Evolutionary conservation across 2,329 filamentous ascomycete species (phyloP).

Genomic region (Penicillium oxalicum): DNA sequence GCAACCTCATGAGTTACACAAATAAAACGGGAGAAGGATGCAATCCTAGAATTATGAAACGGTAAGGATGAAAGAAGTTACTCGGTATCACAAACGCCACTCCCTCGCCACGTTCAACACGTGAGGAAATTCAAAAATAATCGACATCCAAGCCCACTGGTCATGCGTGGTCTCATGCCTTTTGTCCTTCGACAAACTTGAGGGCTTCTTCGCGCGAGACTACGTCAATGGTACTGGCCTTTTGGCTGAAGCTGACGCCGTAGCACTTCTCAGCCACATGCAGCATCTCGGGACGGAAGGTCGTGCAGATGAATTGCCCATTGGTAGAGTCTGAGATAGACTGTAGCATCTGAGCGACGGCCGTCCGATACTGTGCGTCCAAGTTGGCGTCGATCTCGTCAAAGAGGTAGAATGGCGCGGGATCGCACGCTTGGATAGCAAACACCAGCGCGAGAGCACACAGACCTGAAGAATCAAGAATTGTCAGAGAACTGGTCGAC

Average conservation of each 20-base stretch:
- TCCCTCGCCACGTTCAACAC: constrained; percentile 7
- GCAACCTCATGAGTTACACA: no score
- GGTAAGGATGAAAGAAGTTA: no score
- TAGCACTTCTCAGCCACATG: constrained; percentile 96
- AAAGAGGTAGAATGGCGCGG: constrained; percentile 97
- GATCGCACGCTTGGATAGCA: constrained; percentile 96
- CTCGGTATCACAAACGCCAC: constrained; percentile 18
- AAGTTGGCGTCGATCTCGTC: constrained; percentile 98
- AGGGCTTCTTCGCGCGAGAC: constrained; percentile 82
- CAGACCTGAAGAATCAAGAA: constrained; percentile 53
- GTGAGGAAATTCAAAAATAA: constrained; percentile 10
- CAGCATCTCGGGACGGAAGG: constrained; percentile 94
- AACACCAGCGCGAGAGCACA: constrained; percentile 97
- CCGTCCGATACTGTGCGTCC: constrained; percentile 94
- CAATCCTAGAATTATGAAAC: no score
- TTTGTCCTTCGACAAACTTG: constrained; percentile 88
- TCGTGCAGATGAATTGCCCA: constrained; percentile 95
- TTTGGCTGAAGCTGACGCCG: constrained; percentile 83
- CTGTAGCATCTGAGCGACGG: constrained; percentile 82
- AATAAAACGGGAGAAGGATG: no score
- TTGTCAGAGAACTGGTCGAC: neutral
- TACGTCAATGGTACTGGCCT: constrained; percentile 90
- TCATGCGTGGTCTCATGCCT: constrained; percentile 26
- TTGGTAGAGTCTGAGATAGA: constrained; percentile 58
- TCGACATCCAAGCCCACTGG: neutral